phyloP scores from a whole-genome alignment of 371 early-diverging fungal genomes.

The Smittium culicis region DNA sequence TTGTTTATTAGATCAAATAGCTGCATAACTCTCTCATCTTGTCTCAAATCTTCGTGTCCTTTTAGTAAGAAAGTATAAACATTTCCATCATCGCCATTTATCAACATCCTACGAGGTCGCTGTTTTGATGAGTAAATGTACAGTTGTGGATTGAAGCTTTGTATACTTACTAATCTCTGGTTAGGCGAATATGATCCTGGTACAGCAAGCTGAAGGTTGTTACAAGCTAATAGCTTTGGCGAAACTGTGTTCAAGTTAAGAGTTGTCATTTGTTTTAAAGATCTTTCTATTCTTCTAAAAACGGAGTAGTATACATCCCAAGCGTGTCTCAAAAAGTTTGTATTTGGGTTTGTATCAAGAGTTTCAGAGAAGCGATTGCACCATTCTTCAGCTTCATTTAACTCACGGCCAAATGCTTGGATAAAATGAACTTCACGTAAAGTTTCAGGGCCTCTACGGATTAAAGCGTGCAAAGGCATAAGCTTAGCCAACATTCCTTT shows the following conservation, averaged over 20 bases:
- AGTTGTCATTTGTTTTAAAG: constrained; percentile 66
- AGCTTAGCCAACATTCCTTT: constrained; percentile 86
- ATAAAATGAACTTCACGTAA: constrained; percentile 86
- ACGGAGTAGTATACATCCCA: constrained; percentile 93
- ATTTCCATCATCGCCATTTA: constrained; percentile 78
- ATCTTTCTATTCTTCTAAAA: constrained; percentile 67
- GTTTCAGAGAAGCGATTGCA: constrained; percentile 67
- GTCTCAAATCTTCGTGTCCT: constrained; percentile 95
- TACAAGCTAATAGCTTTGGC: constrained; percentile 70
- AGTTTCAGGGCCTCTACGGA: constrained; percentile 85
- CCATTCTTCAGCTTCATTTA: constrained; percentile 86
- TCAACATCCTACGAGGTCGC: constrained; percentile 71
- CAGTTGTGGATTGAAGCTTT: constrained; percentile 65
- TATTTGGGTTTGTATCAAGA: constrained; percentile 32
- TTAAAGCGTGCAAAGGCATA: constrained; percentile 77
- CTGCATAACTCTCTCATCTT: constrained; percentile 98
- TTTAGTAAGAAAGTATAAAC: constrained; percentile 88
- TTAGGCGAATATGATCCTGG: constrained; percentile 90
- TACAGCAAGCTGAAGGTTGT: constrained; percentile 77
- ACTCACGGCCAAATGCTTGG: constrained; percentile 83
- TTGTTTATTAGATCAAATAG: constrained; percentile 94
- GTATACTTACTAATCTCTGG: constrained; percentile 74
- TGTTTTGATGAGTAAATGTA: constrained; percentile 87
- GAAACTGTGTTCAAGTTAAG: constrained; percentile 84
- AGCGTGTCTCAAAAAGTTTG: constrained; percentile 58